These are phyloP conservation scores for Elymus sibiricus DNA, from an alignment of 176 grass and related monocot genomes.

Conservation along the genomic window DNA sequence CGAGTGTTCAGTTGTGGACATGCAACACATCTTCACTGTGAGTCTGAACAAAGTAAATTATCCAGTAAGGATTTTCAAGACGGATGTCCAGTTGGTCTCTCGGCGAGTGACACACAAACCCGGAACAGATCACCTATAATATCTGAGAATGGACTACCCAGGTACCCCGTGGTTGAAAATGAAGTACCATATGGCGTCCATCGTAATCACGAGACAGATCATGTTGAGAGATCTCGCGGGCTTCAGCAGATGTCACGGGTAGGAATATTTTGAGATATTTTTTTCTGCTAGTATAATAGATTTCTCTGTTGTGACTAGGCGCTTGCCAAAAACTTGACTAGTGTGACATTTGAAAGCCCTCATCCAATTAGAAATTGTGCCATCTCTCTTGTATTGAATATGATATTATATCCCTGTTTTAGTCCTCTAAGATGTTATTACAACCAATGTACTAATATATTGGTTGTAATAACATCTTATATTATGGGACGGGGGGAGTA, in stretches of 20 bases:
- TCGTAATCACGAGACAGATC: constrained; percentile 57
- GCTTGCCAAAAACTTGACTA: neutral
- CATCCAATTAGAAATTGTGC: neutral
- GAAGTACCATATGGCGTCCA: constrained; percentile 45
- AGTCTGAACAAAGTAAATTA: constrained; percentile 66
- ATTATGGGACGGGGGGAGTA: no score
- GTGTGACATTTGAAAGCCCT: neutral
- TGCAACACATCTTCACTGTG: constrained; percentile 87
- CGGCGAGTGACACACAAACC: constrained; percentile 44
- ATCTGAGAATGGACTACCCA: constrained; percentile 55
- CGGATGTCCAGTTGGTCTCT: constrained; percentile 75
- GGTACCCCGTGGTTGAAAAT: constrained; percentile 24
- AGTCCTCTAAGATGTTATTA: neutral
- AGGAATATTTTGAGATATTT: constrained; percentile 32
- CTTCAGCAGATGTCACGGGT: constrained; percentile 88
- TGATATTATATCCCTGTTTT: neutral
- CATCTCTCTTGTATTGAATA: constrained; percentile 10
- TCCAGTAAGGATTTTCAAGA: constrained; percentile 34
- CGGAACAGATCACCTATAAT: constrained; percentile 41
- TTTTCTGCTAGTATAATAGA: neutral
- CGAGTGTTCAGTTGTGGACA: constrained; percentile 87
- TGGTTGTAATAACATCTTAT: no score
- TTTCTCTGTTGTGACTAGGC: neutral
- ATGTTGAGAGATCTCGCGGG: constrained; percentile 55
- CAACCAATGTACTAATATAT: no score